These are phyloP conservation scores for Rosa lucieae DNA, from an alignment of 306 rosid genomes.

Conservation along the genomic window DNA sequence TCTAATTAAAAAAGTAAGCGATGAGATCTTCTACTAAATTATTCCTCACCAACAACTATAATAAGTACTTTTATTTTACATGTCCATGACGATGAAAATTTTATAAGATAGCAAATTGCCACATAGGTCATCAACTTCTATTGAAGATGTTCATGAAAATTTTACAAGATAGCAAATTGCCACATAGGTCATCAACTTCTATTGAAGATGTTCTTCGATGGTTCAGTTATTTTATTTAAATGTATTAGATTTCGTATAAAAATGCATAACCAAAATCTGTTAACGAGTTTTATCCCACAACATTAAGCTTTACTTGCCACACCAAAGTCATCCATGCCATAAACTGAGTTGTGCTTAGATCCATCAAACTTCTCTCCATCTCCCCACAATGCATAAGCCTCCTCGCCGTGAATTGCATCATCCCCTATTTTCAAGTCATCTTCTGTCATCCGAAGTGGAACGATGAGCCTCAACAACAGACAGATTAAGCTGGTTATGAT, in stretches of 20 bases:
- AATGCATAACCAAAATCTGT: not conserved
- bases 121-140: too few species aligned
- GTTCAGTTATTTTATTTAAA: not conserved
- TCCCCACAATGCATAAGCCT: conserved; percentile 2
- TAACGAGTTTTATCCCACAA: not conserved
- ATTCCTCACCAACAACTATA: too few species aligned
- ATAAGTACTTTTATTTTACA: too few species aligned
- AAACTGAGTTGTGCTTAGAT: conserved; percentile 17
- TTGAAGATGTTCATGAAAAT: too few species aligned
- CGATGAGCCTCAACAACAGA: conserved; percentile 1
- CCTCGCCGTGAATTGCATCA: conserved; percentile 19
- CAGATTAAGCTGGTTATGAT: conserved; percentile 34
- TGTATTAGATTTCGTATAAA: not conserved
- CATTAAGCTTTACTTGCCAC: not conserved
- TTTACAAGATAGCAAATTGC: not conserved
- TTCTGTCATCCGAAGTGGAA: conserved; percentile 34
- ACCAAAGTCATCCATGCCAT: conserved; percentile 14
- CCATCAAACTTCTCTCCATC: conserved; percentile 39
- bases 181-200: not conserved
- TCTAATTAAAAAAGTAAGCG: too few species aligned
- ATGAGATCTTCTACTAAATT: too few species aligned
- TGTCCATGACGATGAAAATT: too few species aligned
- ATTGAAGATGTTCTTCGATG: not conserved
- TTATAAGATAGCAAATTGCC: too few species aligned
- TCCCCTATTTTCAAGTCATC: conserved; percentile 34